Evolutionary conservation across 371 early-diverging fungal genomes (phyloP), one percentile per base, ranked within the genome.

Genomic region (Mortierella sp.): DNA sequence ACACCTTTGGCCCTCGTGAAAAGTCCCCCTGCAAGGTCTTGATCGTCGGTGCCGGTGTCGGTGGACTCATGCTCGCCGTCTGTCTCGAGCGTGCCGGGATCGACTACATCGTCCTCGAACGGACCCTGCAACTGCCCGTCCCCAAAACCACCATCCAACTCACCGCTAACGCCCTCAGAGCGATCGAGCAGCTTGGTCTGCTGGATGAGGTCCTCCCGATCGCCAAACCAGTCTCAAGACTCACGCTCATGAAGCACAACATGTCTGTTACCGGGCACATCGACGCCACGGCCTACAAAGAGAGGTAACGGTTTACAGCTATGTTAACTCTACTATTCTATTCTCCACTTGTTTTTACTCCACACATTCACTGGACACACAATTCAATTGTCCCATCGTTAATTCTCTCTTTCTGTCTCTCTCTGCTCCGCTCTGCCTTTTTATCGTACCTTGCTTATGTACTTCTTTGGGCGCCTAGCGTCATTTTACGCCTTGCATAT

Each of bases 21-120:
- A 40, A 14, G 7, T 72, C 76, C 4, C 76, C 80, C 29, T 73
- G 73, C 74, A 80, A 80, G 29, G 74, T 73, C 37, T 11, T 77
- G 41, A 77, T 80, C 52, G 70, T 80, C 14, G 80, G 80, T 8
- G 80, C 76, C 14, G 77, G 76, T 34, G 70, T 77, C 1, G 76
- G 76, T 16, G 81, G 81, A 8, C 63, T 80, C n/a, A 61, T 76
- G 73, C 43, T 77, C 58, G 81, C 74, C 16, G 39, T 66, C 29
- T 77, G 76, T 45, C 74, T 80, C 8, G 77, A 80, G 55, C 69
- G 77, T 3, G 81, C 81, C 24, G 81, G 81, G 6, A 80, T 80
- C 39, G 81, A 80, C 43, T 80, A 73, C 47, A 68, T 73, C 26
- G 50, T 80, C 44, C 64, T 80, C 37, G 81, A 80, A 10, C 37